Evolutionary conservation across 2,329 filamentous ascomycete genomes (phyloP), one percentile per base, ranked within the genome.

Genomic region (Sphaerulina musiva): DNA sequence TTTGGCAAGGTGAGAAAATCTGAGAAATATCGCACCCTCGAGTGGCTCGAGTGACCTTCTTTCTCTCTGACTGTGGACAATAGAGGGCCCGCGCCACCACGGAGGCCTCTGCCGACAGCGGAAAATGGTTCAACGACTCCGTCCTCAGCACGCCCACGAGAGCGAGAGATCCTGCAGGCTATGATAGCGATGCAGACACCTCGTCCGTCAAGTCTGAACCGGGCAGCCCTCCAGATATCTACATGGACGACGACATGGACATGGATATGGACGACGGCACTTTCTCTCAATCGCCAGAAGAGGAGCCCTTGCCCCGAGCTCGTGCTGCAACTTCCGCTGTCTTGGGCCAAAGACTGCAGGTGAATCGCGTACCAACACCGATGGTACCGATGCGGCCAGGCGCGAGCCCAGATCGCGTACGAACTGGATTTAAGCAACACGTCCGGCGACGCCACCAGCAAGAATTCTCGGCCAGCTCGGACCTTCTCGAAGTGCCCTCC

Each of bases 171-270:
- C 34, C 46, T 38, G 62, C 64, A 36, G 65, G 65, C 40, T 67
- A 69, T 55, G 65, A 68, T 51, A 66, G 64, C 56, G 64, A 60
- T 36, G 63, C 67, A 41, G 62, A 65, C 32, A 62, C 65, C 12
- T 67, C 65, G 9, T 66, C 64, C 31, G 62, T 68, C 57, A 54
- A 64, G 17, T 68, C 66, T 1, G 67, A 69, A 46, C 64, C 64
- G 6, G 65, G 65, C 29, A 68, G 64, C 51, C 62, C 63, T 5
- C 65, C 66, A 50, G 64, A 66, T 45, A 46, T 65, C 17, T 57
- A 57, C 20, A 62, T 61, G 58, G 56, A 57, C 4, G 64, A 64
- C 3, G 64, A 58, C 31, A 20, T 20, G 20, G 66, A 68, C 26
- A 60, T 63, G 20, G 57, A 58, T 26, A 61, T 63, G 54, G 60